Percentiles rank a stretch among this genome's conserved stretches.
Conservation (phyloP, 164 flowering plant genomes). For the Aristolochia contorta region DNA sequence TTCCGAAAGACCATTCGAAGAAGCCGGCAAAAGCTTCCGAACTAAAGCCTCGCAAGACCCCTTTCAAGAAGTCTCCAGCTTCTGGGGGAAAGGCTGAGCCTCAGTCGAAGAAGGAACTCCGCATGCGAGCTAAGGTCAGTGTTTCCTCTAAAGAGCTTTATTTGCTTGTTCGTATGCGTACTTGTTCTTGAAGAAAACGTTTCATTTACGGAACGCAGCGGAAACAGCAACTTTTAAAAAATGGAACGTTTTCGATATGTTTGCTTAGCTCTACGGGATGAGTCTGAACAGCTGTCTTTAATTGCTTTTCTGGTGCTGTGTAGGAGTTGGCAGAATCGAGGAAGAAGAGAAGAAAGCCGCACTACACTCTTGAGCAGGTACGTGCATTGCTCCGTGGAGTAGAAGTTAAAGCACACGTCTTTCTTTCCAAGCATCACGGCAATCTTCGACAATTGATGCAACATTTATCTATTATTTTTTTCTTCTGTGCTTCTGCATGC, state of each 20-base stretch:
- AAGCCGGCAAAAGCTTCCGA: slow-evolving; percentile 23
- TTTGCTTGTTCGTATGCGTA: not conserved
- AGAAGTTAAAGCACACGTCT: not conserved
- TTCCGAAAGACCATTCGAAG: slow-evolving; percentile 10
- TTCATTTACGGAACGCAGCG: not conserved
- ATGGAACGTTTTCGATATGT: not conserved
- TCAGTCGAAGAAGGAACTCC: slow-evolving; percentile 33
- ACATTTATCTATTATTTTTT: not conserved
- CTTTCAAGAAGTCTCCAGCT: slow-evolving; percentile 12
- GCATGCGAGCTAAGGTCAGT: slow-evolving; percentile 55
- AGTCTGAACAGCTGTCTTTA: not conserved
- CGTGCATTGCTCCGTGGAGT: slow-evolving; percentile 3
- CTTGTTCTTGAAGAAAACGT: not conserved
- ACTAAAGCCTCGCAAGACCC: slow-evolving; percentile 11
- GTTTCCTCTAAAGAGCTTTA: not conserved
- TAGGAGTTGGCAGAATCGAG: slow-evolving; percentile 81
- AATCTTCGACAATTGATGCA: not conserved
- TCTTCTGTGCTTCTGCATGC: not conserved
- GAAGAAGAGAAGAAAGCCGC: slow-evolving; percentile 81
- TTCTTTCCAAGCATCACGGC: not conserved
- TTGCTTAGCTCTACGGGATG: not conserved
- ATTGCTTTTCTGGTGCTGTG: slow-evolving; percentile 8
- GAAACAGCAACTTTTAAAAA: not conserved
- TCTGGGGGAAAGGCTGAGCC: slow-evolving; percentile 18
- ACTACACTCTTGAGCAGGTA: slow-evolving; percentile 78